Conservation (phyloP, 2,329 filamentous ascomycete genomes). For the Pyrenophora seminiperda region DNA sequence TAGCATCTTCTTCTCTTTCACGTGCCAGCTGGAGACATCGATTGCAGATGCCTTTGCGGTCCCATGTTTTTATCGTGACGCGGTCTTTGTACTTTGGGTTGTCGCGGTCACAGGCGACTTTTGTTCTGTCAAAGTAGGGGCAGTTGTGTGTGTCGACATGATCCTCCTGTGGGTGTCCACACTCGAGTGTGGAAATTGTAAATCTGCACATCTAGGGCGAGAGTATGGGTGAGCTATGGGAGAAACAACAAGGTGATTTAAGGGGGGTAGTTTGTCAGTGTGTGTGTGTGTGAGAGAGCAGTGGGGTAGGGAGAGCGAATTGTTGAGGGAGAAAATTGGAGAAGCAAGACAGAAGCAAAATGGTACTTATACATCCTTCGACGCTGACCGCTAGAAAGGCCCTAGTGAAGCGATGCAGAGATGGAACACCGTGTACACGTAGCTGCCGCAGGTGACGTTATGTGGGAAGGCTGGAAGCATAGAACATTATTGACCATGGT, state of each 20-base stretch:
- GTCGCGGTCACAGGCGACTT: conserved; percentile 25
- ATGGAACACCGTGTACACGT: conserved; percentile 16
- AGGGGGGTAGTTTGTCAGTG: background rate
- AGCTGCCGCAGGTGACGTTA: conserved; percentile 8
- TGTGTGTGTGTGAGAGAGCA: background rate
- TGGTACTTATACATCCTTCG: conserved; percentile 13
- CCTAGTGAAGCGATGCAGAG: conserved; percentile 12
- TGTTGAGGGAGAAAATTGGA: conserved; percentile 14
- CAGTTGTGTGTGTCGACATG: conserved; percentile 24
- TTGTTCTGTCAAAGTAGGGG: conserved; percentile 18
- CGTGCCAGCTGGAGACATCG: conserved; percentile 17
- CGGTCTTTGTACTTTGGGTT: conserved; percentile 20
- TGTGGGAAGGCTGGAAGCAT: conserved; percentile 8
- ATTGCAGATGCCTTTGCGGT: conserved; percentile 23
- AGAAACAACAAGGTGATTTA: background rate
- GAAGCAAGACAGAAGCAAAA: background rate
- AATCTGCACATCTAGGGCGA: conserved; percentile 28
- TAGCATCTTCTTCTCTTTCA: conserved; percentile 18
- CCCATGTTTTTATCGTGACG: conserved; percentile 15
- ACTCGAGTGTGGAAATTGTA: conserved; percentile 25
- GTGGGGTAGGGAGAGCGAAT: conserved; percentile 7
- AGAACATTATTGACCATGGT: conserved; percentile 2
- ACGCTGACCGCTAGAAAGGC: conserved; percentile 1
- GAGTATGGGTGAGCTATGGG: background rate
- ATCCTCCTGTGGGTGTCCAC: conserved; percentile 27